A percentile compares a stretch with the other conserved stretches of the same genome.
phyloP scores from a whole-genome alignment of 1,284 basidiomycete genomes.

The Cutaneotrichosporon curvatum region DNA sequence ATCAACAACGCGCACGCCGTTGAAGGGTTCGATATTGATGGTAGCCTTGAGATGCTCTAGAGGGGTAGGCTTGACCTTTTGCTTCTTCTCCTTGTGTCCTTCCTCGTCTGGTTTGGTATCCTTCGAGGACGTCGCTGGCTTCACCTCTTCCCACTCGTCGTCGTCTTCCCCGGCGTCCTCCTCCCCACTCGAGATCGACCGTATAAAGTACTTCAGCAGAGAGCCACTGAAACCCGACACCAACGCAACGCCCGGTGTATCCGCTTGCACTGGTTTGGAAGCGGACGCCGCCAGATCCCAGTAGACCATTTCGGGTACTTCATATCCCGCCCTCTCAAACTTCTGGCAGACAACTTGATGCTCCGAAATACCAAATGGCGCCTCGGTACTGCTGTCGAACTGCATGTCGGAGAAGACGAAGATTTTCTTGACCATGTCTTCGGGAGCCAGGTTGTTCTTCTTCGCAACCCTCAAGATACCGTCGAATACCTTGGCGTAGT shows the following conservation, averaged over 20 bases:
- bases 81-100: neutral
- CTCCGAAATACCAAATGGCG: conserved; percentile 53
- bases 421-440: conserved; percentile 64
- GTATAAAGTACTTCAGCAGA: conserved; percentile 66
- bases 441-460: conserved; percentile 53
- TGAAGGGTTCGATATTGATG: conserved; percentile 51
- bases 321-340: conserved; percentile 57
- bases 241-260: conserved; percentile 57
- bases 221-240: conserved; percentile 61
- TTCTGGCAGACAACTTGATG: conserved; percentile 54
- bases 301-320: conserved; percentile 55
- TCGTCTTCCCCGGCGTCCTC: conserved; percentile 40
- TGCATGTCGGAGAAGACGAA: conserved; percentile 73
- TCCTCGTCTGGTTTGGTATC: neutral
- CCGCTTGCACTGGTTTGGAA: conserved; percentile 51
- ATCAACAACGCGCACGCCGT: conserved; percentile 31
- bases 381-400: conserved; percentile 49
- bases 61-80: conserved; percentile 24
- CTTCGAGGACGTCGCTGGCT: conserved; percentile 13
- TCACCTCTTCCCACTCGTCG: conserved; percentile 25
- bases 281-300: conserved; percentile 29
- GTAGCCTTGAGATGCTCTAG: conserved; percentile 55
- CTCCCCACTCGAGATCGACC: conserved; percentile 21
- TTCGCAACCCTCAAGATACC: conserved; percentile 55
- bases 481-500: conserved; percentile 43